Evolutionary conservation across 2,329 filamentous ascomycete genomes (phyloP).

Genomic region (Dothideomycetes sp.): DNA sequence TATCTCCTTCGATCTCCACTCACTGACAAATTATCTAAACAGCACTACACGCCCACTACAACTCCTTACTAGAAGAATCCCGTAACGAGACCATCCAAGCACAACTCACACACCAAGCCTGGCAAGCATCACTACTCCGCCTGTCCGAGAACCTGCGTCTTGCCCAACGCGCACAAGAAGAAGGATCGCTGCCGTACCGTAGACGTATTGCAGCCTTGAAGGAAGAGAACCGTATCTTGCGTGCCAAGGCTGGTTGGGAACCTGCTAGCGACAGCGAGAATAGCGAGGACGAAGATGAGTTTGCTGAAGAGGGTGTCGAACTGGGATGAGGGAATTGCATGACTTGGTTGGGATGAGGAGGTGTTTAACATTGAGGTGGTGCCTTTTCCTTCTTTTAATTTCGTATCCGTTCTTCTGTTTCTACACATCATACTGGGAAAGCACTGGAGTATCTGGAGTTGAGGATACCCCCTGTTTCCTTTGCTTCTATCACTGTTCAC

Average conservation of each 20-base stretch:
- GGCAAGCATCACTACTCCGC: constrained; percentile 38
- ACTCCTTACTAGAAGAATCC: constrained; percentile 33
- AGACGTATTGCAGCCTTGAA: constrained; percentile 34
- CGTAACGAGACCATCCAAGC: constrained; percentile 37
- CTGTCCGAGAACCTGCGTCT: constrained; percentile 33
- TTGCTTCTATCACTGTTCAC: too few species aligned
- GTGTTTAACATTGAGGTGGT: too few species aligned
- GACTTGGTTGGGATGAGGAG: too few species aligned
- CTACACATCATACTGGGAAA: too few species aligned
- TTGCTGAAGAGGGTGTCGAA: constrained; percentile 2
- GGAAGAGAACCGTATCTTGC: constrained; percentile 40
- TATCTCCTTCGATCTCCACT: too few species aligned
- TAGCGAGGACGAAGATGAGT: constrained; percentile 33
- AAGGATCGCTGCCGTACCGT: constrained; percentile 26
- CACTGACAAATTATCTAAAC: too few species aligned
- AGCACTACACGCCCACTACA: constrained; percentile 41
- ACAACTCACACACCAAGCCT: constrained; percentile 39
- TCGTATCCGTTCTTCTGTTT: too few species aligned
- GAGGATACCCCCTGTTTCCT: too few species aligned
- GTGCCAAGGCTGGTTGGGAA: constrained; percentile 39
- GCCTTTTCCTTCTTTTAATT: too few species aligned
- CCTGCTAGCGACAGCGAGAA: constrained; percentile 26
- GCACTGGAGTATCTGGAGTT: too few species aligned
- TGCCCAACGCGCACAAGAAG: constrained; percentile 5
- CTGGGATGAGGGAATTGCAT: too few species aligned